Conservation (phyloP, 495 filamentous ascomycete species). For the Podospora australis region DNA sequence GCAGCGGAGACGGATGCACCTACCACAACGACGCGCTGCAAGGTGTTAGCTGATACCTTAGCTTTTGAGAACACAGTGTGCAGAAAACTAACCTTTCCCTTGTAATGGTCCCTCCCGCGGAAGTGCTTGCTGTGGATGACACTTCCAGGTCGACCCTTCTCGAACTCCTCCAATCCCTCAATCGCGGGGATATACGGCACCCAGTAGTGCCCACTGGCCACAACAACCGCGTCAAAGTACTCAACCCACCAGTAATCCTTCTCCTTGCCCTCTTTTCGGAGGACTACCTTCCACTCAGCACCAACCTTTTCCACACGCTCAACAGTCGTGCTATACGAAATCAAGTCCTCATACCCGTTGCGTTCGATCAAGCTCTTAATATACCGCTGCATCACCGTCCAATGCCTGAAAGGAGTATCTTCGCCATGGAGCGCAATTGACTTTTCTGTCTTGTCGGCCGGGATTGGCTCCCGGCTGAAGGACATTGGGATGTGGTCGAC, state of each 20-base stretch:
- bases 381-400: slow-evolving; percentile 29
- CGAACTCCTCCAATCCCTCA: slow-evolving; percentile 46
- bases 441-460: slow-evolving; percentile 19
- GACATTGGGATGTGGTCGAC: slow-evolving; percentile 32
- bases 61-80: not conserved
- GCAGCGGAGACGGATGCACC: slow-evolving; percentile 66
- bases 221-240: slow-evolving; percentile 64
- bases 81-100: slow-evolving; percentile 39
- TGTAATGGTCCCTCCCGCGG: slow-evolving; percentile 48
- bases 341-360: slow-evolving; percentile 27
- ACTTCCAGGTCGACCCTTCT: slow-evolving; percentile 34
- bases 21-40: slow-evolving; percentile 53
- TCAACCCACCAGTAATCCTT: slow-evolving; percentile 35
- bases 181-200: slow-evolving; percentile 59
- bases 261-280: slow-evolving; percentile 24
- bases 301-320: slow-evolving; percentile 29
- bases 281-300: slow-evolving; percentile 30
- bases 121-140: slow-evolving; percentile 67
- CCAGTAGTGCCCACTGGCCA: slow-evolving; percentile 66
- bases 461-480: slow-evolving; percentile 37
- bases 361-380: slow-evolving; percentile 27
- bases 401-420: slow-evolving; percentile 31
- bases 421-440: slow-evolving; percentile 28
- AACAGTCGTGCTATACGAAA: slow-evolving; percentile 35
- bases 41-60: slow-evolving; percentile 1